Evolutionary conservation across 768 basidiomycete species (phyloP), one percentile per base, ranked within the genome.

Genomic region (Plicaturopsis crispa): DNA sequence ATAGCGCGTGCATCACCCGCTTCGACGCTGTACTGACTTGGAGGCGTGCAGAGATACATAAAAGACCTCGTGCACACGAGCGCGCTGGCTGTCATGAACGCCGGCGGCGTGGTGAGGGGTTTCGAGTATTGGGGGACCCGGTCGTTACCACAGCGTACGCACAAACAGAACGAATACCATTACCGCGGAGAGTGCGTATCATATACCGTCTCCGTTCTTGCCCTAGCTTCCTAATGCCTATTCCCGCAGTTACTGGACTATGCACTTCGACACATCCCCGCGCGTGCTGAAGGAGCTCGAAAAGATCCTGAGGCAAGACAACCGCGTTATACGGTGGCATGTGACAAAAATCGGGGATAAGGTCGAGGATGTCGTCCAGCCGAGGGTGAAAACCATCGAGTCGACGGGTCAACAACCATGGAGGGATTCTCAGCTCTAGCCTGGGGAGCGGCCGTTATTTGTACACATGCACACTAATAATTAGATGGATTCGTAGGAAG

Each of bases 251-350:
- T 91, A 91, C 56, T 93, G 88, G 88, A 80, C 84, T 4, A 74
- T 94, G 67, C 75, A 88, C 53, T 94, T 92, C 56, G 91, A 94
- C 65, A 76, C 86, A 3, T 83, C 84, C 6, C 90, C 90, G 8
- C 66, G 66, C 26, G 79, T 76, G 0, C 65, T 93, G 35, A 63
- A 66, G 5, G 64, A 71, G 1, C 65, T 94, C n/a, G 77, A 78
- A 47, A 59, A 64, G 6, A 66, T 83, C 40, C 72, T 93, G 57
- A 76, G 82, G 6, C 69, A 69, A 37, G 91, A 94, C 51, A 88
- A 88, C 8, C 75, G 83, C 22, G 86, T 94, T 11, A 65, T 94
- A 38, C 73, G 88, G 14, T 85, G 83, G 76, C 87, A 85, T 5
- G 72, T 84, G 33, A 60, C 90, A 23, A 90, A 88, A 50, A 59